A percentile compares a stretch with the other conserved stretches of the same genome.
phyloP scores from a whole-genome alignment of 306 rosid genomes.

The Cicer bijugum region DNA sequence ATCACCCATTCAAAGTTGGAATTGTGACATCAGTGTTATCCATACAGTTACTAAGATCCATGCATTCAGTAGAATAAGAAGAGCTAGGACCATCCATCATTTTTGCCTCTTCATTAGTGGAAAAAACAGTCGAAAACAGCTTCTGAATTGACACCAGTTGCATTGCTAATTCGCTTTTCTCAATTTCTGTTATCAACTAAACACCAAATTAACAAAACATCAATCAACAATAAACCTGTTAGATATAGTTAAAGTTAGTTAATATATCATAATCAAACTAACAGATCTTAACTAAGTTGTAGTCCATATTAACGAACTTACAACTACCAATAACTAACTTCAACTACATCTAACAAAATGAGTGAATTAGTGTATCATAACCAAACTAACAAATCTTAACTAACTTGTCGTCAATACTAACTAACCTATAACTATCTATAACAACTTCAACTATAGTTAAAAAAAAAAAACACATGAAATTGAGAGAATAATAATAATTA shows the following conservation, averaged over 20 bases:
- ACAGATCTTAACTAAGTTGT: too few species aligned
- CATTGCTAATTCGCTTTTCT: conserved; percentile 58
- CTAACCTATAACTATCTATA: too few species aligned
- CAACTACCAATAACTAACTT: too few species aligned
- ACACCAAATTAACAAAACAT: conserved; percentile 27
- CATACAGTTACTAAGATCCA: conserved; percentile 82
- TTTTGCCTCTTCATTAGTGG: conserved; percentile 43
- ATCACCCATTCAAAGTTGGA: conserved; percentile 89
- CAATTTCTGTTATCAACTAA: conserved; percentile 66
- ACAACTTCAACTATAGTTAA: too few species aligned
- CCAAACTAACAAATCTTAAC: too few species aligned
- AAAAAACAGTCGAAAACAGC: conserved; percentile 58
- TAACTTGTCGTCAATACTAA: too few species aligned
- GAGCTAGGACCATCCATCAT: conserved; percentile 36
- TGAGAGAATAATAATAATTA: background rate
- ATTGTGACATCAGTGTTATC: conserved; percentile 67
- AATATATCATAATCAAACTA: too few species aligned
- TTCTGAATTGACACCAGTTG: conserved; percentile 75
- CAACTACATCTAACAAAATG: too few species aligned
- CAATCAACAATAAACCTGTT: background rate
- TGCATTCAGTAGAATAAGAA: conserved; percentile 51
- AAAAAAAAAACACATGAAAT: background rate
- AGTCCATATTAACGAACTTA: too few species aligned
- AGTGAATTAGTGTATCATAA: too few species aligned
- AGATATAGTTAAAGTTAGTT: too few species aligned